These are phyloP conservation scores for Helichrysum umbraculigerum DNA, from an alignment of 129 eudicot genomes.

Conservation along the genomic window DNA sequence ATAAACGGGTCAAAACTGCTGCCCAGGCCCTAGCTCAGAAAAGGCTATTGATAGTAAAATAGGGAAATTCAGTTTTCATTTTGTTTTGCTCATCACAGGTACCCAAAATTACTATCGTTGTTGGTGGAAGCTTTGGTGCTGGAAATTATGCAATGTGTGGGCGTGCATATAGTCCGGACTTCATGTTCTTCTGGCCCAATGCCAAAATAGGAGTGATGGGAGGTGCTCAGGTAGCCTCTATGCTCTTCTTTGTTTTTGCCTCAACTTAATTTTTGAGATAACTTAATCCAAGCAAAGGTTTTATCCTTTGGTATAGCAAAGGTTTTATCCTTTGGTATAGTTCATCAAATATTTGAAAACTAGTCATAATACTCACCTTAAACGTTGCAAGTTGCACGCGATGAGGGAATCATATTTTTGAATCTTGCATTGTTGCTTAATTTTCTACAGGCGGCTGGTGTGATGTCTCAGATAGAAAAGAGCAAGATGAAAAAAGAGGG, in stretches of 20 bases:
- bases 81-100: constrained; percentile 44
- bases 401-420: constrained; percentile 1
- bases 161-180: constrained; percentile 95
- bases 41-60: neutral
- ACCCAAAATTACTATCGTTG: constrained; percentile 81
- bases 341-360: neutral
- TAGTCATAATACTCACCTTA: neutral
- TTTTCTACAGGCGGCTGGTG: constrained; percentile 87
- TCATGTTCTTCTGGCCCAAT: constrained; percentile 99
- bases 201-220: constrained; percentile 99
- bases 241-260: constrained; percentile 14
- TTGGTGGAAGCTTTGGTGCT: constrained; percentile 99
- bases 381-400: neutral
- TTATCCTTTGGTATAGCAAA: neutral
- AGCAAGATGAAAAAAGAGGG: constrained; percentile 76
- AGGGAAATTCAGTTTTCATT: neutral
- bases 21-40: neutral
- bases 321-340: constrained; percentile 1
- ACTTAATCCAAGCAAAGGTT: constrained; percentile 5
- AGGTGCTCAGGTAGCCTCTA: constrained; percentile 80
- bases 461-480: constrained; percentile 81
- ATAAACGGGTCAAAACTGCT: neutral
- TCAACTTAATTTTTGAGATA: neutral
- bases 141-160: constrained; percentile 99
- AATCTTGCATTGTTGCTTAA: constrained; percentile 3